Base-by-base conservation (phyloP, 2,329 filamentous ascomycete species). In the Aspergillus sp. region DNA sequence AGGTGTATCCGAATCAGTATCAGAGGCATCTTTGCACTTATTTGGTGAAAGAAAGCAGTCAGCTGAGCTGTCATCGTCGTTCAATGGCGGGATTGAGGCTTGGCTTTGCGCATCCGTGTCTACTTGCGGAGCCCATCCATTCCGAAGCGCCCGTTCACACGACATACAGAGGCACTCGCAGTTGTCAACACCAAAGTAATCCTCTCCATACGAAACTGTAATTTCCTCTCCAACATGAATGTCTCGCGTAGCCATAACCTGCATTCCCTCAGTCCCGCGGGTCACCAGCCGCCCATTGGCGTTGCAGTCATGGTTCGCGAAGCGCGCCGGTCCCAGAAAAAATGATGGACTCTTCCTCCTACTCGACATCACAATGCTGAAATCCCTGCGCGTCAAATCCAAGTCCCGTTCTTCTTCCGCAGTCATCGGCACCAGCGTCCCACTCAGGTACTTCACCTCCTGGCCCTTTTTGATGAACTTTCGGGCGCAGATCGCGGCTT, bases 251-350 rank as follows among this genome's bases (percentile, higher is more conserved):
- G 93, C 89, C 44, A 95, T 82, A 48, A 98, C 90, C 62, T 94
- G 87, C 73, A 98, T 96, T 32, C 89, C 89, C 49, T 90, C 84
- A 48, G 85, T 82, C 41, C 90, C 88, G 32, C 83, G 86, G 32
- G 89, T 96, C 58, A 88, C 85, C 41, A 98, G 79, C 62, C 84
- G 82, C 7, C 90, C 90, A 72, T 97, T 98, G 27, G 93, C 89
- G 57, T 86, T 80, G 71, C 93, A 98, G 67, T 98, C 93, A 69
- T 98, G 93, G 64, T 98, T 98, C 22, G 93, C 90, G 66, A 98
- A 97, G 44, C 93, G 84, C 30, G 93, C 93, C 6, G 93, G 94
- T 0, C 93, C 93, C 64, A 98, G 84, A 64, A 98, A 97, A 38
- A 98, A 74, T 45, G 88, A 95, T 25, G 90, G 86, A 51, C 85